Conservation (phyloP, 495 filamentous ascomycete species). For the Podospora pseudocomata region DNA sequence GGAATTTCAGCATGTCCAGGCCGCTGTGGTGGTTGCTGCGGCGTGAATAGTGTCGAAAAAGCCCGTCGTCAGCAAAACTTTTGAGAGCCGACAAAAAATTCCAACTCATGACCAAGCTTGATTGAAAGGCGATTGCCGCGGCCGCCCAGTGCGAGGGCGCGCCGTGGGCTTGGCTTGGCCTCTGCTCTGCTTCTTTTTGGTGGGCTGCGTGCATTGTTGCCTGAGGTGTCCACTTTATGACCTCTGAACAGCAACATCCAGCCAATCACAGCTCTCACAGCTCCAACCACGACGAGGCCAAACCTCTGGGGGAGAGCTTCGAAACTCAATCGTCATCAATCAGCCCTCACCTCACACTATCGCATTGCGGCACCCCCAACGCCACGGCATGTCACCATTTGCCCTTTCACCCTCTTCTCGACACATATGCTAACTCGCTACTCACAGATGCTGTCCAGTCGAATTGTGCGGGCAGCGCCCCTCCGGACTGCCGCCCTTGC, state of each 20-base stretch:
- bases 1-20: slow-evolving; percentile 62
- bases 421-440: background rate
- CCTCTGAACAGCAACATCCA: background rate
- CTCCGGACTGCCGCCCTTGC: slow-evolving; percentile 49
- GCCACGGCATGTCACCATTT: slow-evolving; percentile 24
- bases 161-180: background rate
- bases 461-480: slow-evolving; percentile 52
- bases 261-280: slow-evolving; percentile 11
- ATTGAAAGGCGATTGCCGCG: slow-evolving; percentile 26
- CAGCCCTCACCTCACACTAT: slow-evolving; percentile 13
- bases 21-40: slow-evolving; percentile 37
- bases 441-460: slow-evolving; percentile 63
- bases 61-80: slow-evolving; percentile 44
- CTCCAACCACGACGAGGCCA: background rate
- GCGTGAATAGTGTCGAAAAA: slow-evolving; percentile 39
- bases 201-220: slow-evolving; percentile 14
- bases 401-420: background rate
- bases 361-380: slow-evolving; percentile 28
- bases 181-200: background rate
- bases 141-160: slow-evolving; percentile 13
- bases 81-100: slow-evolving; percentile 40
- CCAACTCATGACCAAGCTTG: slow-evolving; percentile 25
- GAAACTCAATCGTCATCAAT: slow-evolving; percentile 23
- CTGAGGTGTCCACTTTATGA: slow-evolving; percentile 24
- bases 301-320: background rate